Conservation (phyloP, 352 stramenopile genomes). For the Poterioochromonas sp. region DNA sequence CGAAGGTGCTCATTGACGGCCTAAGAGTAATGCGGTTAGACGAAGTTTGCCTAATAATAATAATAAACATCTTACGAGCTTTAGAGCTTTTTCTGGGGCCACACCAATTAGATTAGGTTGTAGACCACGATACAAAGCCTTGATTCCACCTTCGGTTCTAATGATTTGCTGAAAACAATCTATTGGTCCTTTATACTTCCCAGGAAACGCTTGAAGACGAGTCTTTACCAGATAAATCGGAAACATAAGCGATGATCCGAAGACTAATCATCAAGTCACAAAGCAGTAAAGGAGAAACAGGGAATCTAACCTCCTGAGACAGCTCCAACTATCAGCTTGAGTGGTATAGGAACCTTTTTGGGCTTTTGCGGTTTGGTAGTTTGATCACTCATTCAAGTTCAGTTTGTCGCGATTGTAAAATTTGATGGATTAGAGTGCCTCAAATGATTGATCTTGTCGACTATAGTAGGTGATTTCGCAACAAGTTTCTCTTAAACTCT, state of each 20-base stretch:
- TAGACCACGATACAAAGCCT: slow-evolving; percentile 45
- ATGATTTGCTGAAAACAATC: slow-evolving; percentile 39
- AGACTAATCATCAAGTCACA: too few species aligned
- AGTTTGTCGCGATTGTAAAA: too few species aligned
- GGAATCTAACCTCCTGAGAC: slow-evolving; percentile 57
- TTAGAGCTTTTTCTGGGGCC: slow-evolving; percentile 76
- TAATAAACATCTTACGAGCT: too few species aligned
- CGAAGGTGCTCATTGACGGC: slow-evolving; percentile 71
- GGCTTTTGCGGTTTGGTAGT: too few species aligned
- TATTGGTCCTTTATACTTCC: slow-evolving; percentile 49
- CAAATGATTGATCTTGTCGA: too few species aligned
- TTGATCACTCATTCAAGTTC: too few species aligned
- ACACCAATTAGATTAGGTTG: slow-evolving; percentile 65
- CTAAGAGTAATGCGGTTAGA: too few species aligned
- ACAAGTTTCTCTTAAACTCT: too few species aligned
- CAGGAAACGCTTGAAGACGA: slow-evolving; percentile 57
- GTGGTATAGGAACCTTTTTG: slow-evolving; percentile 56
- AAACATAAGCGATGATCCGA: slow-evolving; percentile 65
- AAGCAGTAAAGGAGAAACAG: too few species aligned
- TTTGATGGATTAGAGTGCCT: too few species aligned
- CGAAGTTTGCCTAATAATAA: too few species aligned
- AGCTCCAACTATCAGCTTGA: slow-evolving; percentile 66
- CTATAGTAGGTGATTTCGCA: too few species aligned
- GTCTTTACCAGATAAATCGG: slow-evolving; percentile 79
- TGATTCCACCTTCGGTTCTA: background rate